phyloP scores from a whole-genome alignment of 371 early-diverging fungal genomes.

The Mortierella sp. region DNA sequence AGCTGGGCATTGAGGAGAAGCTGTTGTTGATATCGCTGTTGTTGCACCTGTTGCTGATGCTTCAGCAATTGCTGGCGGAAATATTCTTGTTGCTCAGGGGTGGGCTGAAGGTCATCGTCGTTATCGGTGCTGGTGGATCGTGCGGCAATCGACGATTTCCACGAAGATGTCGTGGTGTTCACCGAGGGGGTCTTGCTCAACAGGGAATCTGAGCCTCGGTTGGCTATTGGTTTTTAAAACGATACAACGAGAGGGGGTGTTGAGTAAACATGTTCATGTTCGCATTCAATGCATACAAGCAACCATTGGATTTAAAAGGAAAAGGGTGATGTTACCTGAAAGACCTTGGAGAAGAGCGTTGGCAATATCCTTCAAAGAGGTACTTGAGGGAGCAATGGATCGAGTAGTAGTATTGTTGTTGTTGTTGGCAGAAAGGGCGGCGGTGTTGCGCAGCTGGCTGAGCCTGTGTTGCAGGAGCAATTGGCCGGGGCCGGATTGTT shows the following conservation, averaged over 20 bases:
- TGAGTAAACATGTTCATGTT: background rate
- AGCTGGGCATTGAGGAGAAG: constrained; percentile 25
- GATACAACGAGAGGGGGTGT: background rate
- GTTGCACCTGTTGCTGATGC: constrained; percentile 51
- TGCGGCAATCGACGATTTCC: constrained; percentile 13
- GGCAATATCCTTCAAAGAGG: constrained; percentile 35
- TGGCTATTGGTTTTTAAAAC: background rate
- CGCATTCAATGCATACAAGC: background rate
- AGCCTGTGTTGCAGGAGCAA: constrained; percentile 38
- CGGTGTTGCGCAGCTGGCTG: constrained; percentile 30
- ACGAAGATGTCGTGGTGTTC: background rate
- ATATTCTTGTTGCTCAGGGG: constrained; percentile 51
- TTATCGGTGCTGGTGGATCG: constrained; percentile 18
- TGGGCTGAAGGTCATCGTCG: constrained; percentile 47
- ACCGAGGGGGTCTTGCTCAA: constrained; percentile 8
- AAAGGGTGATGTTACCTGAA: constrained; percentile 20
- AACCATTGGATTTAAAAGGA: background rate
- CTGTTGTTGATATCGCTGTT: constrained; percentile 43
- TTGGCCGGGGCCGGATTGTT: constrained; percentile 23
- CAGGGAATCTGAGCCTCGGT: background rate
- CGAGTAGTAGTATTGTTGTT: background rate
- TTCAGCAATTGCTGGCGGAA: constrained; percentile 49
- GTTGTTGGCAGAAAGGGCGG: constrained; percentile 22
- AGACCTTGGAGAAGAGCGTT: constrained; percentile 33
- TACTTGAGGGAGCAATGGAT: background rate